Evolutionary conservation across 495 filamentous ascomycete genomes (phyloP).

Genomic region (Penicillium subrubescens): DNA sequence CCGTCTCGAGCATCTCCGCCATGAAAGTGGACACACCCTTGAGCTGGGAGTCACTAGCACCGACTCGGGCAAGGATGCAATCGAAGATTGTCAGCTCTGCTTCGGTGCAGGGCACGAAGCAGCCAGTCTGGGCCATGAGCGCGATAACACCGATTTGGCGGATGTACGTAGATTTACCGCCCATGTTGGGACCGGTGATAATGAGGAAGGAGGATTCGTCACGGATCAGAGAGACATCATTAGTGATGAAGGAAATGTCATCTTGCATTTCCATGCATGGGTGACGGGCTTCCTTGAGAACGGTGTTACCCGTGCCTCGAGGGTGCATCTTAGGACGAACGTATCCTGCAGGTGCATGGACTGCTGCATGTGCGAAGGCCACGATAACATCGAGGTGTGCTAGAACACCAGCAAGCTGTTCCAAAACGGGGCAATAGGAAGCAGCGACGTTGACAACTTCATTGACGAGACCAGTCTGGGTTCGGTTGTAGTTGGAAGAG

Average conservation of each 20-base stretch:
- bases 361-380: constrained; percentile 89
- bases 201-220: constrained; percentile 88
- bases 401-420: constrained; percentile 83
- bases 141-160: constrained; percentile 97
- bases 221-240: constrained; percentile 84
- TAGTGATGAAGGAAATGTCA: constrained; percentile 97
- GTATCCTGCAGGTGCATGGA: constrained; percentile 91
- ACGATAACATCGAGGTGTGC: constrained; percentile 97
- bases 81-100: constrained; percentile 97
- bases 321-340: constrained; percentile 90
- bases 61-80: constrained; percentile 94
- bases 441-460: constrained; percentile 93
- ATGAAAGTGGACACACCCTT: constrained; percentile 99
- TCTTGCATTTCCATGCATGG: constrained; percentile 99
- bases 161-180: constrained; percentile 98
- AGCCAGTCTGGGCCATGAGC: constrained; percentile 95
- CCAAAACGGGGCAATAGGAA: constrained; percentile 92
- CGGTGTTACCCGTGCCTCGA: constrained; percentile 85
- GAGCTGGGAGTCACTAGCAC: constrained; percentile 91
- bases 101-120: constrained; percentile 90
- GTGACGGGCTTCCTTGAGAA: constrained; percentile 91
- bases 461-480: constrained; percentile 85
- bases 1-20: constrained; percentile 99
- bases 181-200: constrained; percentile 99
- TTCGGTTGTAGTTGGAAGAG: constrained; percentile 93